A percentile compares a stretch with the other conserved stretches of the same genome.
These are phyloP conservation scores for Sugiyamaella japonica DNA, from an alignment of 1,139 yeast species.

Conservation along the genomic window DNA sequence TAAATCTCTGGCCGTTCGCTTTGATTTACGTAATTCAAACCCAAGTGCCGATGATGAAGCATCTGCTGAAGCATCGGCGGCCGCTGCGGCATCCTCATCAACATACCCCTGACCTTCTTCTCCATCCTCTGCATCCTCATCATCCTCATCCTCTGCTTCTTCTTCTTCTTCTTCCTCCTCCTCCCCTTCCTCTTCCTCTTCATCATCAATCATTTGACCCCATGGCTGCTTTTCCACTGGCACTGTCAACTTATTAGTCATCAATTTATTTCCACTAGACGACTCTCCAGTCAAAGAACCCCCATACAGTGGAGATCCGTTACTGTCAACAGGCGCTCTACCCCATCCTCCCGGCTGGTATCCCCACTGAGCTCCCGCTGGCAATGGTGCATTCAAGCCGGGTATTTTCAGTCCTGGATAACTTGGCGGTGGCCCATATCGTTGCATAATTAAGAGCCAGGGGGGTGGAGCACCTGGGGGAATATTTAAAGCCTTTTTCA, in stretches of 20 bases:
- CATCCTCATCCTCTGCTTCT: constrained; percentile 33
- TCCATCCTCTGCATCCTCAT: constrained; percentile 28
- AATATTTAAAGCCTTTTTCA: constrained; percentile 71
- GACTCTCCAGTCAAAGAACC: constrained; percentile 39
- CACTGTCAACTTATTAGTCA: constrained; percentile 44
- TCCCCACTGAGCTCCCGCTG: constrained; percentile 44
- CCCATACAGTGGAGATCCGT: constrained; percentile 41
- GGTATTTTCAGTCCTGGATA: constrained; percentile 66
- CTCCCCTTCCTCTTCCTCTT: constrained; percentile 38
- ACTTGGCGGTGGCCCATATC: constrained; percentile 82
- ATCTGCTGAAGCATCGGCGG: constrained; percentile 20
- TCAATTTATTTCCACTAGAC: constrained; percentile 22
- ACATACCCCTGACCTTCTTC: constrained; percentile 32
- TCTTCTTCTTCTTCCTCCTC: constrained; percentile 38
- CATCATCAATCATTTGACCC: constrained; percentile 39
- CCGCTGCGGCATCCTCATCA: constrained; percentile 33
- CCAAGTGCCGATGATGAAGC: constrained; percentile 8
- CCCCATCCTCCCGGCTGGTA: constrained; percentile 49
- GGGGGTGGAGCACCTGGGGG: constrained; percentile 69
- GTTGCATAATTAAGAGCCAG: constrained; percentile 73
- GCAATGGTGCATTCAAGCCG: constrained; percentile 48
- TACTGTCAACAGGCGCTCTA: constrained; percentile 41
- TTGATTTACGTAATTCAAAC: constrained; percentile 12
- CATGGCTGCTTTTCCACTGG: constrained; percentile 42
- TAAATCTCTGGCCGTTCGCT: constrained; percentile 13